Percentiles rank a stretch among this genome's conserved stretches.
Conservation (phyloP, 179 eudicot species). For the Actinidia chinensis region DNA sequence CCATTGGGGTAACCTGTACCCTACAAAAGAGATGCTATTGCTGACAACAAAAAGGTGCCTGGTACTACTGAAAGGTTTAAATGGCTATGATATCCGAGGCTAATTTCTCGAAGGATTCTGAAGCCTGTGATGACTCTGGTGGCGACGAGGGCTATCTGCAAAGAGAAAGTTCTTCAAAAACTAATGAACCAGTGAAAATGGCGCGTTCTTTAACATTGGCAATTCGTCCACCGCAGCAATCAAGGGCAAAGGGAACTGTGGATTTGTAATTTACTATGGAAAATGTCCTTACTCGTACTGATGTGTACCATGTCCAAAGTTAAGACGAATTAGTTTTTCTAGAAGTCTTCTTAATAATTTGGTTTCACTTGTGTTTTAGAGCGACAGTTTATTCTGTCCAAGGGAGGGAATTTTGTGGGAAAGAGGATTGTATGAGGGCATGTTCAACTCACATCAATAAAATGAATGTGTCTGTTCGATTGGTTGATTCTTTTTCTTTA, state of each 20-base stretch:
- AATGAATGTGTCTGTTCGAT: neutral
- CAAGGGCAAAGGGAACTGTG: neutral
- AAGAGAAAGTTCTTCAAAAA: neutral
- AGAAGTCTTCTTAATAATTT: neutral
- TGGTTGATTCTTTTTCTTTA: slow-evolving; percentile 5
- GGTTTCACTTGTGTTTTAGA: neutral
- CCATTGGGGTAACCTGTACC: neutral
- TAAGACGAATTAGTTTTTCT: neutral
- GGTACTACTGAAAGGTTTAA: neutral
- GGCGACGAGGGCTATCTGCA: neutral
- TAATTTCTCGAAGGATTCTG: neutral
- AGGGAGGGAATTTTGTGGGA: neutral
- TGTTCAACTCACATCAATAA: slow-evolving; percentile 1
- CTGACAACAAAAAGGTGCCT: neutral
- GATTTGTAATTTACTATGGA: neutral
- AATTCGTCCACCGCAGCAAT: neutral
- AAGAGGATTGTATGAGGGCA: slow-evolving; percentile 8
- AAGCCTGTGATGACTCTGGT: neutral
- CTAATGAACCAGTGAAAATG: neutral
- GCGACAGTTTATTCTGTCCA: neutral
- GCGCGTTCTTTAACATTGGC: neutral
- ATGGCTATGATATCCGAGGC: neutral
- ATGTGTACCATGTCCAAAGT: neutral
- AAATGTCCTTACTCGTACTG: neutral
- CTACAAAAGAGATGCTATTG: neutral